A percentile compares a stretch with the other conserved stretches of the same genome.
Conservation (phyloP, 352 stramenopile genomes). For the Phytophthora sojae region DNA sequence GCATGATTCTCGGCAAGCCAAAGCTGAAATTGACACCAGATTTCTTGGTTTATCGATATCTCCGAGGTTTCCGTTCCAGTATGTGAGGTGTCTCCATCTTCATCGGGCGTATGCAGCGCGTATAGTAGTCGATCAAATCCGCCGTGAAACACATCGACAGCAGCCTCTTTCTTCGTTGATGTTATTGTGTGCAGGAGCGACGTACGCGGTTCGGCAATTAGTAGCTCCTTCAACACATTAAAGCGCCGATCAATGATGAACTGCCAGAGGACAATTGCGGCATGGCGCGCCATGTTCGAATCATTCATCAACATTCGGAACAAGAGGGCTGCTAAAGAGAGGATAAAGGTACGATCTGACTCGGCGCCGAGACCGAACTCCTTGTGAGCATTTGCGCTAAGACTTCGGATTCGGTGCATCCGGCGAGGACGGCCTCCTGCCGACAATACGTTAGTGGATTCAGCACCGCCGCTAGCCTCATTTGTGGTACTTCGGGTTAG, state of each 20-base stretch:
- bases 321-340: conserved; percentile 63
- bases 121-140: conserved; percentile 76
- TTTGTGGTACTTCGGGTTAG: conserved; percentile 15
- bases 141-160: conserved; percentile 76
- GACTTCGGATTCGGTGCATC: conserved; percentile 58
- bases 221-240: conserved; percentile 74
- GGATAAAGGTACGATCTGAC: conserved; percentile 76
- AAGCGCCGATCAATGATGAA: conserved; percentile 78
- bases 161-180: conserved; percentile 71
- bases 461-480: conserved; percentile 8
- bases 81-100: too few species aligned
- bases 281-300: conserved; percentile 48
- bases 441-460: conserved; percentile 6
- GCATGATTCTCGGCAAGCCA: conserved; percentile 76
- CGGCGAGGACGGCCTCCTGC: conserved; percentile 14
- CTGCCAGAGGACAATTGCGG: conserved; percentile 71
- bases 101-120: conserved; percentile 21
- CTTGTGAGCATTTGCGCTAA: conserved; percentile 58
- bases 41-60: conserved; percentile 50
- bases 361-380: conserved; percentile 75
- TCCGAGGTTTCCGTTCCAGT: conserved; percentile 7
- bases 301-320: conserved; percentile 77
- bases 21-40: conserved; percentile 81
- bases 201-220: conserved; percentile 75
- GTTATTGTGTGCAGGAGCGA: conserved; percentile 77